These are phyloP conservation scores for Pichia exigua DNA, from an alignment of 805 yeast species.

Conservation along the genomic window DNA sequence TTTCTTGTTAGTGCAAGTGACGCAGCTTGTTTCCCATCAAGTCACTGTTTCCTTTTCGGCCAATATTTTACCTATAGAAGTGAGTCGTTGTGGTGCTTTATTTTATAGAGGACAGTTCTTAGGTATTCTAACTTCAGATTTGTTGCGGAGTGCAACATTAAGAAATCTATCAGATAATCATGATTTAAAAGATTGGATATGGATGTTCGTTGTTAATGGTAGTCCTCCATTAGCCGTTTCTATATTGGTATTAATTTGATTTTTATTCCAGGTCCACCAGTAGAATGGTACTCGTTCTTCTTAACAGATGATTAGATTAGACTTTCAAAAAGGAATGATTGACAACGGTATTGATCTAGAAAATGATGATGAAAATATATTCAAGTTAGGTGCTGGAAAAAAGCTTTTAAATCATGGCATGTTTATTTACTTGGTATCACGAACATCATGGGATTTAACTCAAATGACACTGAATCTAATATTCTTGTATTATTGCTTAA, in stretches of 20 bases:
- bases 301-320: constrained; percentile 50
- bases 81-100: constrained; percentile 53
- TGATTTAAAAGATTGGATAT: constrained; percentile 43
- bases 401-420: constrained; percentile 49
- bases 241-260: constrained; percentile 21
- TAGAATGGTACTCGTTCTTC: constrained; percentile 43
- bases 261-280: constrained; percentile 59
- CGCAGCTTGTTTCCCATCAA: constrained; percentile 57
- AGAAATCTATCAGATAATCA: constrained; percentile 22
- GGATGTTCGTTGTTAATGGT: constrained; percentile 50
- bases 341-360: constrained; percentile 26
- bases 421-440: constrained; percentile 48
- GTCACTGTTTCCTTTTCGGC: constrained; percentile 51
- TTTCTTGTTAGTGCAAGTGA: constrained; percentile 66
- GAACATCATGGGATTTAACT: constrained; percentile 56
- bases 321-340: constrained; percentile 39
- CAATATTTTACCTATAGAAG: constrained; percentile 51
- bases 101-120: constrained; percentile 58
- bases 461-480: constrained; percentile 49
- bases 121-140: constrained; percentile 50
- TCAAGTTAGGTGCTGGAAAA: constrained; percentile 43
- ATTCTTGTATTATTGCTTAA: constrained; percentile 57
- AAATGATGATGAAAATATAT: constrained; percentile 26
- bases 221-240: constrained; percentile 24
- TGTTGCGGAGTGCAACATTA: constrained; percentile 36